Base-by-base conservation (phyloP, 2,329 filamentous ascomycete species). In the Sarocladium brachiariae region DNA sequence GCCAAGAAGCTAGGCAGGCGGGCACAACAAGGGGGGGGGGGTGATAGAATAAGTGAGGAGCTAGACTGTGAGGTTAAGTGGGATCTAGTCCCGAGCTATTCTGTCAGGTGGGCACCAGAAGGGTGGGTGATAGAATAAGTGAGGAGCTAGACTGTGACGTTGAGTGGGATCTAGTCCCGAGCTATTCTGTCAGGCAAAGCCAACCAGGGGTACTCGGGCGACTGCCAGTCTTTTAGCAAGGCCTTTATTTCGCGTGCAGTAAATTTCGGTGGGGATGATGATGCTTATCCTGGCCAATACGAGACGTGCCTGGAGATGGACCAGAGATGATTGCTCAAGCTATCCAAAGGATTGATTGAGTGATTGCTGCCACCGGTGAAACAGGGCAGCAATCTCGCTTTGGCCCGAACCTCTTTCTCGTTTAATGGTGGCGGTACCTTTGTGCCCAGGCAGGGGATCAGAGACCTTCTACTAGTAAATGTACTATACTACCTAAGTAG, bases 1-100 rank as follows among this genome's bases (percentile, higher is more conserved):
- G 43, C 43, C 43, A 47, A 47, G 43, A 47, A 21, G 16, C 43
- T 47, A 25, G 43, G 43, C 43, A 23, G 24, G 43, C 31, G 43
- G 43, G 43, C 25, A 9, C 16, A 35, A n/a, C n/a, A n/a, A n/a
- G n/a, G 16, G 21, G 24, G 16, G n/a, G 16, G 9, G 16, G 25
- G n/a, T 21, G 43, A 47, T 25, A 47, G 25, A 31, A 47, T 13
- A 18, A 8, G 19, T 47, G 43, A 47, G 43, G 27, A 3, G 16
- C 18, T 31, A 8, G 4, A 3, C 9, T 13, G 10, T 18, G 25
- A 19, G 10, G 5, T 4, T 19, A 9, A 3, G 2, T 21, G 11
- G 6, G 4, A 31, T 6, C 6, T 13, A 4, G 6, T 47, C 16
- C 9, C 33, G 8, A 21, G 11, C 8, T 18, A 47, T 31, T 47